Base-by-base conservation (phyloP, 139 green algal genomes). In the Auxenochlorella protothecoides region DNA sequence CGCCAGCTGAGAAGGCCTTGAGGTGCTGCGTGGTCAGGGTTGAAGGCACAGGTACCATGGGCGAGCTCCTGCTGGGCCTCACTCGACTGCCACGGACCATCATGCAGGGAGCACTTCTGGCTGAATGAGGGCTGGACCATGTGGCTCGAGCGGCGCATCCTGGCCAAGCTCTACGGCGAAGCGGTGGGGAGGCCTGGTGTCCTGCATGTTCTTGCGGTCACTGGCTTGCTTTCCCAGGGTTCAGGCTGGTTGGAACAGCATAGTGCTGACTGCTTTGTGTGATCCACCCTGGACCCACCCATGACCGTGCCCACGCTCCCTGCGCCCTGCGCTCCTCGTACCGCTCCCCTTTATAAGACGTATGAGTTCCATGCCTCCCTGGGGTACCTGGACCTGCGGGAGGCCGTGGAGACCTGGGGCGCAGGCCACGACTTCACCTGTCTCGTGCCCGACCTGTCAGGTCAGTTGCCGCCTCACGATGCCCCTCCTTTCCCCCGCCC, bases 71-170 rank as follows among this genome's bases (percentile, higher is more conserved):
- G 27, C 27, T 44, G 27, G 27, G 27, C 27, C 27, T 44, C 27
- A 44, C 27, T 44, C 27, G 0, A 44, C 27, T 44, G 27, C 27
- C 27, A 44, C 27, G 27, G 27, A 44, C 27, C 27, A 44, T 44
- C 27, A 44, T 44, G 27, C 27, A 44, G 27, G 89, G 80, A 92
- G 70, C 70, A 91, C 70, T 92, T 92, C 66, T 92, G 82, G 79
- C 77, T 91, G 14, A 92, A 92, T 66, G 86, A 92, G 73, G 87
- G 86, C 6, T 90, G 76, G 70, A 94, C 88, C 2, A 85, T 96
- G 5, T 92, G 86, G 59, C 74, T 96, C 62, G 90, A 96, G 83
- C 79, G 91, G 67, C 92, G 91, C 74, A 97, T 96, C 55, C 66
- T 95, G n/a, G 87, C 84, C 0, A 64, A 74, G 4, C 67, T 96